Percentiles rank a stretch among this genome's conserved stretches.
Evolutionary conservation across 2,329 filamentous ascomycete genomes (phyloP).

Genomic region (Cladosporium oxysporum): DNA sequence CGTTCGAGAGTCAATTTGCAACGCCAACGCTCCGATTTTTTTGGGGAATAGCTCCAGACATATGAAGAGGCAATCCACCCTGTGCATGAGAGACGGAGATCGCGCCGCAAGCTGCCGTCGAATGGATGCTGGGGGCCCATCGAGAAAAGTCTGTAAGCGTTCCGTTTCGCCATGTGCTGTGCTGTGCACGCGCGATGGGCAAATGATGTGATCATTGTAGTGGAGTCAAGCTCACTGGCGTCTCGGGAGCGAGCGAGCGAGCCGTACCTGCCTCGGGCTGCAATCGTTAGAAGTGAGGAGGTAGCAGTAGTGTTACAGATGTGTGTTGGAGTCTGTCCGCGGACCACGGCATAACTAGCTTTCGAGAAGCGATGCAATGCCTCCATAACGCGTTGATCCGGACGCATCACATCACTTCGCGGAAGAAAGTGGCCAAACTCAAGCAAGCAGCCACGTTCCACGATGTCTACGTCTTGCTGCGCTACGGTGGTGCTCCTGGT

Average conservation of each 20-base stretch:
- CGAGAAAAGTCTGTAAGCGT: conserved; percentile 16
- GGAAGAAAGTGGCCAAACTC: conserved; percentile 69
- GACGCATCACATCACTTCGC: conserved; percentile 79
- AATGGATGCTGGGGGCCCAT: conserved; percentile 4
- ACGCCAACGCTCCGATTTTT: conserved; percentile 2
- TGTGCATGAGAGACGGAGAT: background rate
- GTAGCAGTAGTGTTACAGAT: background rate
- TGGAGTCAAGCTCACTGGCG: conserved; percentile 13
- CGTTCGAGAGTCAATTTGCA: conserved; percentile 1
- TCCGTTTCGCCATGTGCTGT: background rate
- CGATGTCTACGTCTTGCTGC: conserved; percentile 64
- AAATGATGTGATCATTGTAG: conserved; percentile 12
- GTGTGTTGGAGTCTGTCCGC: background rate
- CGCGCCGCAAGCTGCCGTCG: background rate
- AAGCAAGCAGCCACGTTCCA: conserved; percentile 64
- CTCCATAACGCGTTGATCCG: conserved; percentile 64
- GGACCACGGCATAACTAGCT: background rate
- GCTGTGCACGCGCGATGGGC: background rate
- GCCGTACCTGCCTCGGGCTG: background rate
- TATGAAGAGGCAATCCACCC: background rate
- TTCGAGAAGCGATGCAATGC: conserved; percentile 17
- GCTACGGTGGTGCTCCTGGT: conserved; percentile 68
- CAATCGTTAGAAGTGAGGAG: background rate
- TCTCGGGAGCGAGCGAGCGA: background rate
- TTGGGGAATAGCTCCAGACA: background rate